Evolutionary conservation across 2,329 filamentous ascomycete species (phyloP).

Genomic region (Talaromyces sp.): DNA sequence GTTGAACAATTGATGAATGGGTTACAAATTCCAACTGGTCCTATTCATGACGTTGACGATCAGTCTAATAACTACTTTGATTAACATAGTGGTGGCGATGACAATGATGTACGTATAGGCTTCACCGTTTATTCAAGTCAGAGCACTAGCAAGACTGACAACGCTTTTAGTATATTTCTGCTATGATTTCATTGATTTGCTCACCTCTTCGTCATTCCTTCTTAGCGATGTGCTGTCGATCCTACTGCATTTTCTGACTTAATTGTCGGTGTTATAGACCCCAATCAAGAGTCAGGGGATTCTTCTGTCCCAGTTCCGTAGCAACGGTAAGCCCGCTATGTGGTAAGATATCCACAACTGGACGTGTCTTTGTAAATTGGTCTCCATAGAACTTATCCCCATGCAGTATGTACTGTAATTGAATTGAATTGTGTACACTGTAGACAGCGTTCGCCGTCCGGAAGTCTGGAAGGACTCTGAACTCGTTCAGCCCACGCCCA

Average conservation of each 20-base stretch:
- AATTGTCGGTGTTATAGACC: not conserved
- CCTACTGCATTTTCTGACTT: not conserved
- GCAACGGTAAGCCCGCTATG: slow-evolving; percentile 14
- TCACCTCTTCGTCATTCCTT: not conserved
- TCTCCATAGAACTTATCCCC: not conserved
- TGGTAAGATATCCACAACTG: not conserved
- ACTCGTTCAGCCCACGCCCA: not conserved
- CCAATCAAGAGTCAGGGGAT: not conserved
- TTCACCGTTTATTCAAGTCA: not conserved
- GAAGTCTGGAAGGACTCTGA: not conserved
- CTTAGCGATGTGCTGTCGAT: not conserved
- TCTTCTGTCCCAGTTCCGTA: slow-evolving; percentile 15
- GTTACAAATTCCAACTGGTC: not conserved
- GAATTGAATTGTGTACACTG: not conserved
- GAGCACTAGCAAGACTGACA: not conserved
- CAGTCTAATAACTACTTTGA: not conserved
- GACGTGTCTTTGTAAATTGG: not conserved
- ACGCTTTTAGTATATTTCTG: not conserved
- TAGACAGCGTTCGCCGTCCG: not conserved
- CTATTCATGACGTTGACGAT: not conserved
- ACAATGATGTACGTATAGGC: not conserved
- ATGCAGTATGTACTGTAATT: not conserved
- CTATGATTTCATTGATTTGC: not conserved
- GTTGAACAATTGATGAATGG: not conserved
- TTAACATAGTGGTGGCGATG: not conserved